Base-by-base conservation (phyloP, 148 eudicot species). In the Diospyros kaki region DNA sequence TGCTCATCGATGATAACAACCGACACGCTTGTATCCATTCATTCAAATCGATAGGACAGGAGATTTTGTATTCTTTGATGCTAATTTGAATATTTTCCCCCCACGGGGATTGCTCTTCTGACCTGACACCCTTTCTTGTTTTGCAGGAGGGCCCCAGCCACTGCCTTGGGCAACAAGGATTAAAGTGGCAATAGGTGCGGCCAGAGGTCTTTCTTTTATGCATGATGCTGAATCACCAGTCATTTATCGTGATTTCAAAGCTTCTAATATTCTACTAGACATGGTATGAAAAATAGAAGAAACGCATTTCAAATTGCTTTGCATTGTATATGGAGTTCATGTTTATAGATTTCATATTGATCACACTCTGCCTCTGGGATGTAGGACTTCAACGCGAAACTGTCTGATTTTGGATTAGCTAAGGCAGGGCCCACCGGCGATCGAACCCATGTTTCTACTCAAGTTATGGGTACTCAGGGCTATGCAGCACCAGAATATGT, bases 401-500 rank as follows among this genome's bases (percentile, higher is more conserved):
- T 89, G 28, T 89, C 94, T 7, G 94, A 89, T 78, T 89, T 89
- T 64, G 91, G 91, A 11, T 79, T 89, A 76, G 94, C 94, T 7
- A 89, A 85, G 80, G 94, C 86, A 9, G 94, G 94, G 46, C 94
- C 94, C 1, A 86, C 91, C 7, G 91, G 91, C 48, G 94, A 89
- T 65, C 81, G 81, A 78, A 87, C 93, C 55, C 93, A 89, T 74
- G 93, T 87, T 58, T 87, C 94, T 13, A 89, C 94, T 74, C 91
- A 80, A 78, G 94, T 89, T 54, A 84, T 89, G 91, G 94, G 94
- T 55, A 89, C 91, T 73, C 86, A 84, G 68, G 94, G 94, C 13
- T 89, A 89, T 75, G 93, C 93, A 28, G 93, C 93, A 60, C 92
- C 87, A 15, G 91, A 88, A 70, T 88, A 88, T 83, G 87, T 88